Conservation (phyloP, 306 rosid species). For the Castanea sativa region DNA sequence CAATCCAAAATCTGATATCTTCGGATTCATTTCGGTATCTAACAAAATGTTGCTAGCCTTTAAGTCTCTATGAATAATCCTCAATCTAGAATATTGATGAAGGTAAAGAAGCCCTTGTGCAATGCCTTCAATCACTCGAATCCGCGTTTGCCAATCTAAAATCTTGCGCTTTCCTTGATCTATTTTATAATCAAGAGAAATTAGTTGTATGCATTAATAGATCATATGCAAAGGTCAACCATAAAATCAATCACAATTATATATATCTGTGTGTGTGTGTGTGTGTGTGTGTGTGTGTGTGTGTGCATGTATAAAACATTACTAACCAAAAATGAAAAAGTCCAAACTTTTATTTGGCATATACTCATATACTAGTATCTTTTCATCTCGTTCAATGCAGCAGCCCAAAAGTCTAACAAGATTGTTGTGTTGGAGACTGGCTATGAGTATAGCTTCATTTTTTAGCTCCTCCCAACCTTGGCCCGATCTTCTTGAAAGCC, state of each 20-base stretch:
- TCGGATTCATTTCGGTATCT: slow-evolving; percentile 31
- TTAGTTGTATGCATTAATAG: background rate
- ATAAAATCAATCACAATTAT: background rate
- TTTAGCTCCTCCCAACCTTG: no score
- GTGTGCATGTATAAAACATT: background rate
- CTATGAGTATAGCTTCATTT: no score
- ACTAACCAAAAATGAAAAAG: slow-evolving; percentile 32
- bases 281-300: no score
- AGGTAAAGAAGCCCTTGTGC: background rate
- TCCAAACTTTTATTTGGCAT: slow-evolving; percentile 40
- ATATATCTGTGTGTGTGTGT: fast-evolving
- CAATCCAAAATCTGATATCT: slow-evolving; percentile 35
- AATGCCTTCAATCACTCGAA: background rate
- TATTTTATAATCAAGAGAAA: background rate
- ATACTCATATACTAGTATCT: no score
- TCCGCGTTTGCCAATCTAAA: background rate
- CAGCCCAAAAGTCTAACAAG: no score
- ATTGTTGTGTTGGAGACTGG: no score
- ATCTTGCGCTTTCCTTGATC: slow-evolving; percentile 15
- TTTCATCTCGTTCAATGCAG: no score
- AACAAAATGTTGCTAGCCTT: slow-evolving; percentile 31
- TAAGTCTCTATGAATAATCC: slow-evolving; percentile 22
- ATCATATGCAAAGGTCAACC: background rate
- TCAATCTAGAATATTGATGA: background rate
- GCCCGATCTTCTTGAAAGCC: no score